phyloP scores from a whole-genome alignment of 2,329 filamentous ascomycete genomes.

The Seiridium unicorne region DNA sequence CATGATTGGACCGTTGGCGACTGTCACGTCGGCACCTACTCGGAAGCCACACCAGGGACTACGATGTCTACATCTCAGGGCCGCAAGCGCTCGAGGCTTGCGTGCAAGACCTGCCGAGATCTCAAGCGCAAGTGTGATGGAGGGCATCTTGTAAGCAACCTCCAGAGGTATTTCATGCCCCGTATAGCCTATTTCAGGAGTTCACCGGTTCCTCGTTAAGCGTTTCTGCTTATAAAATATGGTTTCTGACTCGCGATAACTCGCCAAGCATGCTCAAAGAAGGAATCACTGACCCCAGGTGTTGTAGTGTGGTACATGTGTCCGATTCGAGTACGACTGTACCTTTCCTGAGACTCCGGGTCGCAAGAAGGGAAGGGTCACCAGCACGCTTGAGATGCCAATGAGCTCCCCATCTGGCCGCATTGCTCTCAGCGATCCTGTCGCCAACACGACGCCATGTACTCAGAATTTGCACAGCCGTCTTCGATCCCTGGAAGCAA shows the following conservation, averaged over 20 bases:
- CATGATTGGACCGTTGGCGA: no score
- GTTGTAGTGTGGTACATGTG: conserved; percentile 44
- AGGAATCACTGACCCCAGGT: no score
- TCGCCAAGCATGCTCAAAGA: no score
- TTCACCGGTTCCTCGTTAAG: no score
- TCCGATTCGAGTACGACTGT: conserved; percentile 52
- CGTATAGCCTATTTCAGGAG: no score
- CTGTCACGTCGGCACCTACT: no score
- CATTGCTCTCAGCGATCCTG: neutral
- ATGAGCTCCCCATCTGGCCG: neutral
- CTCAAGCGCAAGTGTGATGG: conserved; percentile 58
- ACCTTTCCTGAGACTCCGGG: conserved; percentile 35
- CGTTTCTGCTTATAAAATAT: no score
- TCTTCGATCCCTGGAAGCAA: conserved; percentile 49
- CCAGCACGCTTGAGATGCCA: neutral
- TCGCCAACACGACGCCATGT: conserved; percentile 9
- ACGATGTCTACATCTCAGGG: conserved; percentile 1
- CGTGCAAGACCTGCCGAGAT: conserved; percentile 51
- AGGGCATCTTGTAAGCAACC: conserved; percentile 31
- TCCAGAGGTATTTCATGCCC: no score
- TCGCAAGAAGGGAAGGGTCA: conserved; percentile 13
- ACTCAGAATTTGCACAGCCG: conserved; percentile 14
- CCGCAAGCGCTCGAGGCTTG: conserved; percentile 37
- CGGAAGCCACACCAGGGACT: no score
- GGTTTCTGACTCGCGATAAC: no score